Evolutionary conservation across 2,329 filamentous ascomycete species (phyloP), one percentile per base, ranked within the genome.

Genomic region (Thelonectria rubi): DNA sequence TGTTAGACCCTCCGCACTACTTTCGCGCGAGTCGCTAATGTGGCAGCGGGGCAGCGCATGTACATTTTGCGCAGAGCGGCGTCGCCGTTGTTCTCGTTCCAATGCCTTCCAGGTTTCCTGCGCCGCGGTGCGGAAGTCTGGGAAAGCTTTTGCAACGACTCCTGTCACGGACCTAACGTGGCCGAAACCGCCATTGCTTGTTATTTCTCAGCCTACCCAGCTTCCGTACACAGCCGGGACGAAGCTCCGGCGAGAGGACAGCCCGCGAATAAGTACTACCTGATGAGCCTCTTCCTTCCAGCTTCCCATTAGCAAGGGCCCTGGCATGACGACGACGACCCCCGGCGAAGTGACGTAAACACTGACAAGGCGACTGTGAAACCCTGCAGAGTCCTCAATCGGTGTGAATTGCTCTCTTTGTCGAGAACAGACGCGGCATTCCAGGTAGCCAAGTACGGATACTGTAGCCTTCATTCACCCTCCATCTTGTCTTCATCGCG

Each of bases 271-370:
- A 47, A 52, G 37, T 26, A 34, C 40, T 39, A 18, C 40, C 24
- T 26, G 43, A n/a, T 61, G 58, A 61, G 58, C 58, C 58, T 26
- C 52, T 26, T 52, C 42, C 58, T 52, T 34, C 21, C 20, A n/a
- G 39, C n/a, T 43, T 26, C 42, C 17, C 20, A 9, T 10, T 11
- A 14, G 11, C 21, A 26, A 15, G 37, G n/a, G 32, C 32, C 30
- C 42, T 49, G 52, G 47, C 54, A 47, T 52, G 52, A 48, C 48
- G 53, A 55, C n/a, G 32, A 21, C 47, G 6, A 12, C 5, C 4
- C 50, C 43, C 49, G 17, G 47, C 14, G 21, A 20, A 47, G 58
- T 61, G 58, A 61, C 58, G 58, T 61, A 51, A 47, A 18, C 42
- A 9, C 39, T 26, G 52, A 45, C 56, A 54, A 49, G 56, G 50